These are phyloP conservation scores for Podaxis rugospora DNA, from an alignment of 768 basidiomycete genomes.

Conservation along the genomic window DNA sequence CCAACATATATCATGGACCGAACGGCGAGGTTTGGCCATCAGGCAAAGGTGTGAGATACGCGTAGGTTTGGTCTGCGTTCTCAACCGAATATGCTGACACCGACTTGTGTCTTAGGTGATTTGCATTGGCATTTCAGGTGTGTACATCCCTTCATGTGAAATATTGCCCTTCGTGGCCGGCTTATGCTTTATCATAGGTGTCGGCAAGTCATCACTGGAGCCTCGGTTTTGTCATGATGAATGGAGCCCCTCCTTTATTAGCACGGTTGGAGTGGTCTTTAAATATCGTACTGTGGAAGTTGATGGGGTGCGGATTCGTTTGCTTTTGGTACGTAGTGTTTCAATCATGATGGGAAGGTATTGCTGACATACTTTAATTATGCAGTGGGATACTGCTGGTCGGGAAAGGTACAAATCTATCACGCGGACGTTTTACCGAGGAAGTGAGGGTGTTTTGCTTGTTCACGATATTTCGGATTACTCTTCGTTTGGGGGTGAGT, in stretches of 20 bases:
- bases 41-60: slow-evolving; percentile 1
- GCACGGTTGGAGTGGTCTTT: slow-evolving; percentile 5
- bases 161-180: neutral
- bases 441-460: slow-evolving; percentile 4
- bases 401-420: slow-evolving; percentile 5
- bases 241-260: slow-evolving; percentile 6
- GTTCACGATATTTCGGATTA: slow-evolving; percentile 6
- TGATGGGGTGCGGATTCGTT: neutral
- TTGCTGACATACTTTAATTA: neutral
- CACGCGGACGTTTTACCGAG: slow-evolving; percentile 1
- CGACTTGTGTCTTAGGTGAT: neutral
- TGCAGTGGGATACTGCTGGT: slow-evolving; percentile 9
- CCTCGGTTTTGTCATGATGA: slow-evolving; percentile 7
- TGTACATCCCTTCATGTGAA: neutral
- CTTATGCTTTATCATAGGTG: neutral
- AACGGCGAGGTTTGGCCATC: slow-evolving; percentile 2
- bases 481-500: slow-evolving; percentile 2
- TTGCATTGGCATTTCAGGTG: slow-evolving; percentile 2
- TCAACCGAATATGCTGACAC: neutral
- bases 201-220: slow-evolving; percentile 6
- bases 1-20: neutral
- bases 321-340: neutral
- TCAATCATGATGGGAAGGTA: neutral
- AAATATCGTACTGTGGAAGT: slow-evolving; percentile 6
- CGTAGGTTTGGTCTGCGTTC: neutral